Evolutionary conservation across 768 basidiomycete species (phyloP), one percentile per base, ranked within the genome.

Genomic region (Suillus clintonianus): DNA sequence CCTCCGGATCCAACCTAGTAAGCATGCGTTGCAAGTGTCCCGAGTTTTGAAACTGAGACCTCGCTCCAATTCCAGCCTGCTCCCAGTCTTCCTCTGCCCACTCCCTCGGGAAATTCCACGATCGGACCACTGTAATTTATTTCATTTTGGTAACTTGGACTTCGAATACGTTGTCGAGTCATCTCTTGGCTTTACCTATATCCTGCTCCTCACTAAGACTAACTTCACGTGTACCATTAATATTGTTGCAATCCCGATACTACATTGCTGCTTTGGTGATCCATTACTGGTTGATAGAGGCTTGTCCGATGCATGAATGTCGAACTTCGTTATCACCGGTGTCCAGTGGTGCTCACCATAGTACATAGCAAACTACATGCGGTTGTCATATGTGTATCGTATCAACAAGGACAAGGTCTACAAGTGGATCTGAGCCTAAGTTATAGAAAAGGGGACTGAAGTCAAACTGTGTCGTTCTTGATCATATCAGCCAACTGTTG

Each of bases 401-500:
- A 11, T 10, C 3, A 2, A 15, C 27, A 30, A 51, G 27, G 17
- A 8, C 15, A 51, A 51, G 17, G 7, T 47, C 10, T 45, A 22
- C 50, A 53, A n/a, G 32, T 6, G 19, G 32, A 36, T 27, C 27
- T n/a, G 13, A 22, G n/a, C 3, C 14, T 36, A 36, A 55, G 34
- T 36, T 15, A 8, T 36, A n/a, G 34, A 14, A 37, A 15, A 27
- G 17, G 22, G 24, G 27, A 27, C 27, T 27, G 24, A 17, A 27
- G 24, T 37, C 17, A 56, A 24, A 22, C 3, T 22, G 62, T 65
- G 22, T 60, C 61, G 8, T 62, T 62, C 37, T 60, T 65, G 64
- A 74, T 71, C 61, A 74, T 65, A 3, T 61, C 57, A 22, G 59
- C 75, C 13, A 74, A 63, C 57, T 37, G 64, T 48, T 51, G 65